These are phyloP conservation scores for Parastagonospora avenae DNA, from an alignment of 2,329 filamentous ascomycete genomes.

Conservation along the genomic window DNA sequence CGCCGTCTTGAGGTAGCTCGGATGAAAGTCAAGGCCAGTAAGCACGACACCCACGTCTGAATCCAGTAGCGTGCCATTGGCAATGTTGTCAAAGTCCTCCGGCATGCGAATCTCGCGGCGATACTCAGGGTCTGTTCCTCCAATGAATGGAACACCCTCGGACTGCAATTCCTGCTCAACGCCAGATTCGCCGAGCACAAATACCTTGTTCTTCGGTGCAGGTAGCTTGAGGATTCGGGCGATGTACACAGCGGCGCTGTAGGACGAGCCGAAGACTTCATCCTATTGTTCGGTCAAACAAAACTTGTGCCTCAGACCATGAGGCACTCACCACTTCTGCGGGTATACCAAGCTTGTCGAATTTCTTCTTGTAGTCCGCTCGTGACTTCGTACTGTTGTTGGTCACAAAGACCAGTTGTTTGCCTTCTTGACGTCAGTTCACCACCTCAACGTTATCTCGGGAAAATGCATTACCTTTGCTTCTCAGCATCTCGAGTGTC, in stretches of 20 bases:
- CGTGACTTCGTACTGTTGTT: constrained; percentile 99
- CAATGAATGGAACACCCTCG: constrained; percentile 79
- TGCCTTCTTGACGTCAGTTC: constrained; percentile 61
- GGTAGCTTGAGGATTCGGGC: constrained; percentile 84
- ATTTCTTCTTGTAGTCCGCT: constrained; percentile 89
- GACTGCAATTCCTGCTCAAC: constrained; percentile 86
- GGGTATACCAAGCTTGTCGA: constrained; percentile 79
- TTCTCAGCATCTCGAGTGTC: constrained; percentile 80
- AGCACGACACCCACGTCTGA: constrained; percentile 89
- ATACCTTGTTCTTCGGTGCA: constrained; percentile 86
- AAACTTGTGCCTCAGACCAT: not conserved
- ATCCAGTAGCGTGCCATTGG: constrained; percentile 75
- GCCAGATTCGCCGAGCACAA: constrained; percentile 86
- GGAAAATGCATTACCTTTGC: constrained; percentile 65
- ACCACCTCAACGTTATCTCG: too few species aligned
- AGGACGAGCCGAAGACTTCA: constrained; percentile 94
- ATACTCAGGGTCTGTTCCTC: constrained; percentile 81
- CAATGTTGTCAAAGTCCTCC: constrained; percentile 79
- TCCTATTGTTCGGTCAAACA: constrained; percentile 57
- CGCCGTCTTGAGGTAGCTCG: constrained; percentile 92
- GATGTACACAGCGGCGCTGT: constrained; percentile 95
- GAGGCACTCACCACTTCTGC: constrained; percentile 62
- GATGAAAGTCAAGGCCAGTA: constrained; percentile 87
- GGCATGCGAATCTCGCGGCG: constrained; percentile 74
- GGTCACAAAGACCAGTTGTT: constrained; percentile 92